Base-by-base conservation (phyloP, 257 asterid species). In the Jacaranda mimosifolia region DNA sequence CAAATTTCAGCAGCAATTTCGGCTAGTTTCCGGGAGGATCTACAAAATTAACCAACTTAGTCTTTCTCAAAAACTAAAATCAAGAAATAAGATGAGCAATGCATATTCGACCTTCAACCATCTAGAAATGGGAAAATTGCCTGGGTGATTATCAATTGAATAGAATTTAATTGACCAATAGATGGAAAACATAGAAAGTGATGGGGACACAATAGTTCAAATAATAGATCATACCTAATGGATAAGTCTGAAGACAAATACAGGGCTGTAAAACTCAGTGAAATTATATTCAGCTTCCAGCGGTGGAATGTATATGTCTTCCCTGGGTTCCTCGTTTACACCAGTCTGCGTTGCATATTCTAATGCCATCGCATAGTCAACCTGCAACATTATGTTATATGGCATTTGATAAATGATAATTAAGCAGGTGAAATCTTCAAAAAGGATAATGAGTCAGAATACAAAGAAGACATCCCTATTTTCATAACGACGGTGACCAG, bases 261-360 rank as follows among this genome's bases (percentile, higher is more conserved):
- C 76, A 3, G 98, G 90, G 79, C 89, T 86, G 65, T 56, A 75
- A 63, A 91, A 81, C 70, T 89, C 90, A 45, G 82, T 77, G 84
- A 77, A 93, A 46, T 80, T 83, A 46, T 77, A 53, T 66, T 85
- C 89, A 68, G 84, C 83, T 79, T 87, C 86, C 57, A 93, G 77
- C 36, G 93, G 81, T 53, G 83, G 85, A 72, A 91, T 80, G 82
- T 81, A 89, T 57, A 93, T 80, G 45, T 83, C 88, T 82, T 93
- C 98, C 51, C 87, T 86, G 48, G 98, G 98, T 81, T 91, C 91
- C 85, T 93, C 98, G 2, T 82, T 88, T 15, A 91, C 96, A 57
- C 98, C 98, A 9, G 87, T 85, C 80, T 91, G 98, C 39, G 97
- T 90, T 39, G 98, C 98, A 72, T 93, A 93, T 84, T 93, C 98